These are phyloP conservation scores for Corylus heterophylla DNA, from an alignment of 306 rosid genomes.

Conservation along the genomic window DNA sequence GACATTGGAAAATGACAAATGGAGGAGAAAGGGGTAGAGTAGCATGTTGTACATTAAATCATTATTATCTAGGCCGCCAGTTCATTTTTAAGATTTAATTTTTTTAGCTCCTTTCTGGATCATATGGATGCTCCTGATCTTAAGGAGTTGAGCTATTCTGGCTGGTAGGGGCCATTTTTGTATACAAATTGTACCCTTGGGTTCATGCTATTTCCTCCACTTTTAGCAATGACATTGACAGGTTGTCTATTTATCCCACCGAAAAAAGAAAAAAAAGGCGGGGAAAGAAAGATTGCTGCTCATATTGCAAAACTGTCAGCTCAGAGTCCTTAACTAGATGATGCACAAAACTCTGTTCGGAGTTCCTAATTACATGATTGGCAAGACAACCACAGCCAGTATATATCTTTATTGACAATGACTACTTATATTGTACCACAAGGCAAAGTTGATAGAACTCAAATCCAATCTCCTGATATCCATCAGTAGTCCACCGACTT, in stretches of 20 bases:
- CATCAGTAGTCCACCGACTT: not conserved
- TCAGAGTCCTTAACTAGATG: not conserved
- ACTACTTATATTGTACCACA: not conserved
- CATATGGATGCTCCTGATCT: not conserved
- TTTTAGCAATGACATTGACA: not conserved
- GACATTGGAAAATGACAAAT: not conserved
- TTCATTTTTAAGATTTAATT: not conserved
- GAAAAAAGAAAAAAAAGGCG: not conserved
- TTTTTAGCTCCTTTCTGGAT: not conserved
- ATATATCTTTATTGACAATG: not conserved
- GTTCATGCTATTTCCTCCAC: not conserved
- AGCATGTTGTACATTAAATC: not conserved
- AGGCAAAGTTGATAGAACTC: not conserved
- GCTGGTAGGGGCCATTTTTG: not conserved
- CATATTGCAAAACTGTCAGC: not conserved
- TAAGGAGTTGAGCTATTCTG: not conserved
- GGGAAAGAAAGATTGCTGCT: not conserved
- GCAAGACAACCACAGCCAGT: not conserved
- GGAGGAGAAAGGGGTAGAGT: not conserved
- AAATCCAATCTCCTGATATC: not conserved
- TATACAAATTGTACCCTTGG: not conserved
- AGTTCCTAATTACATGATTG: not conserved
- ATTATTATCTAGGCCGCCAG: not conserved
- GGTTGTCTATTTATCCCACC: not conserved
- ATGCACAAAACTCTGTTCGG: not conserved